Evolutionary conservation across 345 rosid genomes (phyloP).

Genomic region (rapeseed (Brassica napus)): DNA sequence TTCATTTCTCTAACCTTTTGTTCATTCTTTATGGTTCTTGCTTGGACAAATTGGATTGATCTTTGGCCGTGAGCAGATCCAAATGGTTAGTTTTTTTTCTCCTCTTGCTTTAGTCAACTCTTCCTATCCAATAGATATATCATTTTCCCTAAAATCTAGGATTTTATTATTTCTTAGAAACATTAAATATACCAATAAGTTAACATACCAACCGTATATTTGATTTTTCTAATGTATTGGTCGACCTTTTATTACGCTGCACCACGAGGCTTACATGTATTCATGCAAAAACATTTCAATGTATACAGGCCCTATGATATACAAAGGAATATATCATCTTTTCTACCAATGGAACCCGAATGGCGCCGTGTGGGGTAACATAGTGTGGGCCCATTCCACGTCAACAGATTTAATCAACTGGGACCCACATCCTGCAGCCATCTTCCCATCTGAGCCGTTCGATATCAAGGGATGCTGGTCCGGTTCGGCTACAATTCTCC

Average conservation of each 20-base stretch:
- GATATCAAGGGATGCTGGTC: conserved; percentile 78
- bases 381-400: conserved; percentile 86
- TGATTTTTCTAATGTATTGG: conserved; percentile 21
- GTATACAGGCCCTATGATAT: conserved; percentile 60
- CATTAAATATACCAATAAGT: conserved; percentile 24
- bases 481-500: conserved; percentile 70
- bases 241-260: conserved; percentile 30
- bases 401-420: conserved; percentile 72
- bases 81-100: conserved; percentile 53
- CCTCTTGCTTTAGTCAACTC: conserved; percentile 30
- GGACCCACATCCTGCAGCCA: conserved; percentile 57
- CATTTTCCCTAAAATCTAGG: conserved; percentile 22
- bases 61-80: conserved; percentile 55
- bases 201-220: conserved; percentile 21
- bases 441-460: conserved; percentile 53
- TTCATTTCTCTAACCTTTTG: conserved; percentile 12
- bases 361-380: conserved; percentile 70
- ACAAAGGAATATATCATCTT: conserved; percentile 72
- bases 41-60: conserved; percentile 24
- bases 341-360: conserved; percentile 78
- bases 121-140: conserved; percentile 34
- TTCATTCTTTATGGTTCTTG: conserved; percentile 17
- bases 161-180: neutral
- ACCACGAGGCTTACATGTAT: conserved; percentile 15
- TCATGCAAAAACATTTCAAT: neutral